Evolutionary conservation across 1,139 yeast species (phyloP).

Genomic region (Citeromyces hawaiiensis): DNA sequence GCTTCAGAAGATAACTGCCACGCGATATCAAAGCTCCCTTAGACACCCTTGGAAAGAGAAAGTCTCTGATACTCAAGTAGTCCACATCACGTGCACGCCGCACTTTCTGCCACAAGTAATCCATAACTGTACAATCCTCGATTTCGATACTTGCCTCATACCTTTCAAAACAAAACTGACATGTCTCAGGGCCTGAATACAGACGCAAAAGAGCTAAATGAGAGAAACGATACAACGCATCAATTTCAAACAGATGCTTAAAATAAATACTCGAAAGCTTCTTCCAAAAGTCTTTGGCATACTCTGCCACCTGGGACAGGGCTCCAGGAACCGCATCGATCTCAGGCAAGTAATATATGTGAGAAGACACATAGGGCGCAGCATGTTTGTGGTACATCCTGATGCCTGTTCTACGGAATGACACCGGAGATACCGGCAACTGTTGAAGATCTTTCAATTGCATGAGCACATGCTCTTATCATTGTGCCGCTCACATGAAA

Average conservation of each 20-base stretch:
- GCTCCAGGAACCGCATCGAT: not conserved
- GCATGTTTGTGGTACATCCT: not conserved
- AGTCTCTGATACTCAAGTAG: not conserved
- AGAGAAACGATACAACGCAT: not conserved
- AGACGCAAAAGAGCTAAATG: not conserved
- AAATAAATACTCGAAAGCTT: not conserved
- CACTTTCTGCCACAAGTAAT: not conserved
- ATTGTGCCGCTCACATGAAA: too few relatives aligned
- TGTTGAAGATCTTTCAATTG: not conserved
- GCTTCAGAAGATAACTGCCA: too few relatives aligned
- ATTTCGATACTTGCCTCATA: not conserved
- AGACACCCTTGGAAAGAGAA: not conserved
- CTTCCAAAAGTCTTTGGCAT: not conserved
- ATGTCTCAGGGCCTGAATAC: not conserved
- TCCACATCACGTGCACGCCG: not conserved
- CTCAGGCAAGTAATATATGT: not conserved
- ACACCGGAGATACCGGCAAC: not conserved
- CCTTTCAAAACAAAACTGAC: not conserved
- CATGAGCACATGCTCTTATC: too few relatives aligned
- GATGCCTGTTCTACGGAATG: not conserved
- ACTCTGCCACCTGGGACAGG: not conserved
- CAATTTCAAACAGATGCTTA: not conserved
- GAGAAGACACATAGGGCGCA: not conserved
- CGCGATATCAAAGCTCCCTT: too few relatives aligned
- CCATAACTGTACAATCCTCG: not conserved